Percentiles rank a stretch among this genome's conserved stretches.
phyloP scores from a whole-genome alignment of 176 grass and related monocot species.

The Microstegium vimineum region DNA sequence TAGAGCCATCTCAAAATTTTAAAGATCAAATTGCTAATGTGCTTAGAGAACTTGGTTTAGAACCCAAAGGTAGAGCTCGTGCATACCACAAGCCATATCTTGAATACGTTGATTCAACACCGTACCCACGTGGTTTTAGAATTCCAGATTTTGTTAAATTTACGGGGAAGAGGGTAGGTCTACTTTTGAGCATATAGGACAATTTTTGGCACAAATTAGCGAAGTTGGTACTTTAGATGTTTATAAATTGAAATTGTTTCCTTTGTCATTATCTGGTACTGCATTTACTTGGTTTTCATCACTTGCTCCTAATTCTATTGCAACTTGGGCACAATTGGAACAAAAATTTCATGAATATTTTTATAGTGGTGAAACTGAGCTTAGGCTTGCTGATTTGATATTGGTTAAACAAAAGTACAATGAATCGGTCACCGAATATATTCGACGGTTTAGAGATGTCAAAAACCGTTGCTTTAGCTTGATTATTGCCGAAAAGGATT shows the following conservation, averaged over 20 bases:
- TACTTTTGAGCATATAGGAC: neutral
- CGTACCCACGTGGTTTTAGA: constrained; percentile 13
- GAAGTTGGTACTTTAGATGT: neutral
- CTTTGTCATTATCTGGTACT: too few species aligned
- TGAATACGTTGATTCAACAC: neutral
- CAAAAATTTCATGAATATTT: neutral
- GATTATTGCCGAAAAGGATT: neutral
- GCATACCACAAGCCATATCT: neutral
- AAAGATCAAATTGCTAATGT: neutral
- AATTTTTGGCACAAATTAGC: neutral
- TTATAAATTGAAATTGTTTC: neutral
- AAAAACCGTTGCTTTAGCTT: neutral
- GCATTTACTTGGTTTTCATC: too few species aligned
- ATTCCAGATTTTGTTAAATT: constrained; percentile 9
- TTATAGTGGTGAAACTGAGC: neutral
- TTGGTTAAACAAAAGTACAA: too few species aligned
- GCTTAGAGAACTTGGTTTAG: neutral
- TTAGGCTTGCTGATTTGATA: neutral
- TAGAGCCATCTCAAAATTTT: neutral
- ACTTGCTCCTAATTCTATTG: too few species aligned
- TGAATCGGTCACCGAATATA: neutral
- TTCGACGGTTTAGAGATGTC: neutral
- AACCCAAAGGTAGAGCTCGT: neutral
- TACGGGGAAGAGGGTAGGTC: neutral
- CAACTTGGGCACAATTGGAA: neutral